Conservation (phyloP, 2,329 filamentous ascomycete species). For the Epichloe amarillans region DNA sequence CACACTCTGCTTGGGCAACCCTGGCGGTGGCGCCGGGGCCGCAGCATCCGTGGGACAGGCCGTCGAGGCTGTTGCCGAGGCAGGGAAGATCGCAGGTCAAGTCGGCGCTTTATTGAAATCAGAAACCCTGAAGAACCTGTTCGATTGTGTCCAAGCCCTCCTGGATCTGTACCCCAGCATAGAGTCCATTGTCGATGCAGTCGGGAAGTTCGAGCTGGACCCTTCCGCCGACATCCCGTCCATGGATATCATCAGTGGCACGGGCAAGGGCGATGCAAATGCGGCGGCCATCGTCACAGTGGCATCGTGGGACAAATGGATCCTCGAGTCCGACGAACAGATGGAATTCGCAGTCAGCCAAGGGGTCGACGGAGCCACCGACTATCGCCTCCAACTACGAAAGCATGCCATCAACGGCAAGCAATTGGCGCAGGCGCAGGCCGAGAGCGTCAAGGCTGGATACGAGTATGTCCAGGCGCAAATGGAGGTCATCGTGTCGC, state of each 20-base stretch:
- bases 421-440: not conserved
- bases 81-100: not conserved
- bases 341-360: not conserved
- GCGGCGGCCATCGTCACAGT: not conserved
- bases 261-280: not conserved
- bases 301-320: not conserved
- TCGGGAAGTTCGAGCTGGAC: not conserved
- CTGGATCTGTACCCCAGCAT: not conserved
- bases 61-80: not conserved
- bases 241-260: not conserved
- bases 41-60: not conserved
- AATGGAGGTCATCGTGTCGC: not conserved
- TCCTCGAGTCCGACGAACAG: not conserved
- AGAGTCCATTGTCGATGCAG: not conserved
- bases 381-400: not conserved
- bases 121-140: not conserved
- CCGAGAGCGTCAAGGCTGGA: not conserved
- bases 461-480: not conserved
- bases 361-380: not conserved
- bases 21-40: not conserved
- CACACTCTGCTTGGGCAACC: not conserved
- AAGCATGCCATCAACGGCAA: not conserved
- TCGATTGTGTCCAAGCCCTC: not conserved
- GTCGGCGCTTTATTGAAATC: not conserved
- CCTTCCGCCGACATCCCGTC: not conserved